Base-by-base conservation (phyloP, 129 eudicot species). In the Flaveria ramosissima region DNA sequence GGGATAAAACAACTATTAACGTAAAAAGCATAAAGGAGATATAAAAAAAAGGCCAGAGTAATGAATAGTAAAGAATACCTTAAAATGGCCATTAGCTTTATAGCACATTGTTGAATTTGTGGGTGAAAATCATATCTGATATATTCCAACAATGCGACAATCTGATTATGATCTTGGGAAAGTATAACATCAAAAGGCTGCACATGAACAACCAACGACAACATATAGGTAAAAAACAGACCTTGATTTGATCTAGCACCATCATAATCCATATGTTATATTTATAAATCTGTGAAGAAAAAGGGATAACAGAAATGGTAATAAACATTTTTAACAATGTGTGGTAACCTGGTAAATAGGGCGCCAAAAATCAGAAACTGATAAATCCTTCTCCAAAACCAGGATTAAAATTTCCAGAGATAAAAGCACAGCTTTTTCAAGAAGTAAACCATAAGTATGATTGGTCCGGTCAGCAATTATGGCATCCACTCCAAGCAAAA, bases 141-240 rank as follows among this genome's bases (percentile, higher is more conserved):
- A 71, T 91, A 95, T 81, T 95, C 97, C 87, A 95, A 75, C 65
- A 95, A 68, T 55, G 97, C 88, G 57, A 95, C 78, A 76, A 92
- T 86, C 83, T 91, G 99, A 82, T 82, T 91, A 76, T 89, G 92
- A 88, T 95, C 97, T 83, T 95, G 99, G 66, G 96, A 85, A 77
- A 95, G 96, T 51, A 95, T 82, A 39, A 95, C 88, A 85, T 95
- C 99, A 84, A 95, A 81, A 66, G 99, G 95, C 97, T 95, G 92
- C 84, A 75, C 66, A 78, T 61, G 50, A 74, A 81, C 46, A 30
- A 74, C 24, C 47, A 86, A 79, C 71, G 24, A 42, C 55, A 60
- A 30, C 66, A n/a, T 53, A 46, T n/a, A 51, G 17, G 39, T 21
- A 19, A 32, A 20, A n/a, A 45, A 10, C n/a, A 27, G 6, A 39